Evolutionary conservation across 2,329 filamentous ascomycete species (phyloP), one percentile per base, ranked within the genome.

Genomic region (Chaetothyriales sp.): DNA sequence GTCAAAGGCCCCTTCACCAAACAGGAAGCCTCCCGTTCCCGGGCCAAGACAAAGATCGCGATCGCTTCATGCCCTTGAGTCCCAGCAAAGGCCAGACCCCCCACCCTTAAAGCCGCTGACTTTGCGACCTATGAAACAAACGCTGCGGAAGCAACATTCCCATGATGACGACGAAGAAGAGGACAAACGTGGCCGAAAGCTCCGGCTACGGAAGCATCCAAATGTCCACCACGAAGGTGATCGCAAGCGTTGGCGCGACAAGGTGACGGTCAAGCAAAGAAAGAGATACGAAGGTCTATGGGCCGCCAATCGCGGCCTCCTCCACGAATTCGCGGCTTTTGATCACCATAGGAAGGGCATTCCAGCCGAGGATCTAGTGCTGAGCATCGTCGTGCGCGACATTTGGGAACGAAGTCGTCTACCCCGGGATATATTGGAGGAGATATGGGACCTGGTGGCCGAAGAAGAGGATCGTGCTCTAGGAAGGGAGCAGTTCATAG

Each of bases 221-320:
- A 68, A 74, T 55, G 73, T 72, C 52, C 70, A 73, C 54, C 68
- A 70, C 48, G 71, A 74, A 61, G 71, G 71, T 3, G 68, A 73
- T 60, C 70, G 71, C 7, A 72, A 68, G 54, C 61, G 67, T 51
- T 73, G 70, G 69, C 63, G 67, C 44, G 66, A 67, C 46, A 66
- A 69, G 52, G 60, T 74, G 10, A 70, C 67, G 1, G 70, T 72
- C 54, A 63, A 65, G 25, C 70, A 73, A 51, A 65, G 71, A 37
- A 74, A 72, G 56, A 64, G 71, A 49, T 75, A 74, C 54, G 72
- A 75, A 59, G 72, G 71, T 3, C 70, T 75, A 4, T 75, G 72
- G 71, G 72, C 71, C 28, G 71, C 72, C 4, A 75, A 75, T 54
- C 68, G 67, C 60, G 71, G 72, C 9, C 50, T 70, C 18, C 61